Conservation (phyloP, 768 basidiomycete species). For the Leucosporidium scottii region DNA sequence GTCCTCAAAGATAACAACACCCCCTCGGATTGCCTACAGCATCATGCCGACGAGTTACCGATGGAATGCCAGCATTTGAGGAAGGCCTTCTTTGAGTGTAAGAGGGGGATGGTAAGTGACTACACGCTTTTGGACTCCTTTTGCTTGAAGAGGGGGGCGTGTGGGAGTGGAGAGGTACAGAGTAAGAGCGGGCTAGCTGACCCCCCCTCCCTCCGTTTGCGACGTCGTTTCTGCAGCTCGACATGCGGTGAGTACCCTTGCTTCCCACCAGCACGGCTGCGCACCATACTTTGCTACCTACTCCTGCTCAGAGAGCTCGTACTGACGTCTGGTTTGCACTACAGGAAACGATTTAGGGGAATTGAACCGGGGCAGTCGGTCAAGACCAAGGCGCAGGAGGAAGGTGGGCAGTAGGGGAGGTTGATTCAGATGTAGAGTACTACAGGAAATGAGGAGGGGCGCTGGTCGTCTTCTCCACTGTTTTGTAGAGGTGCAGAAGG, state of each 20-base stretch:
- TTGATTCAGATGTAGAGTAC: not conserved
- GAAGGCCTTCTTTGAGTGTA: slow-evolving; percentile 81
- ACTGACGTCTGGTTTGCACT: not conserved
- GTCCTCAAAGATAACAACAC: slow-evolving; percentile 67
- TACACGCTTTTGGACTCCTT: not conserved
- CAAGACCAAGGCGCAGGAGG: not conserved
- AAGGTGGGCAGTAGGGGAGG: not conserved
- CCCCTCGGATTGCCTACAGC: slow-evolving; percentile 68
- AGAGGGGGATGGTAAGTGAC: slow-evolving; percentile 50
- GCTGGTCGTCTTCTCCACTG: no score
- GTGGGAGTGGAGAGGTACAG: no score
- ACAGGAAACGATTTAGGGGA: slow-evolving; percentile 33
- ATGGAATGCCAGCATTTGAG: slow-evolving; percentile 71
- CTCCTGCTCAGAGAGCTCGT: not conserved
- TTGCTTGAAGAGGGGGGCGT: not conserved
- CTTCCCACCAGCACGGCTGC: no score
- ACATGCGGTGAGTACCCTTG: slow-evolving; percentile 21
- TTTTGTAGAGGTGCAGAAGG: no score
- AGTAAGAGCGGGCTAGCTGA: not conserved
- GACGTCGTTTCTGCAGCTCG: slow-evolving; percentile 15
- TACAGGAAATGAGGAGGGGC: no score
- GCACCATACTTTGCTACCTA: not conserved
- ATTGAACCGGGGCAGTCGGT: slow-evolving; percentile 29
- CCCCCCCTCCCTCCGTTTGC: no score
- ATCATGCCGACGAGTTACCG: slow-evolving; percentile 68